Percentiles rank a stretch among this genome's conserved stretches.
Evolutionary conservation across 805 yeast species (phyloP).

Genomic region (Candida golubevii): DNA sequence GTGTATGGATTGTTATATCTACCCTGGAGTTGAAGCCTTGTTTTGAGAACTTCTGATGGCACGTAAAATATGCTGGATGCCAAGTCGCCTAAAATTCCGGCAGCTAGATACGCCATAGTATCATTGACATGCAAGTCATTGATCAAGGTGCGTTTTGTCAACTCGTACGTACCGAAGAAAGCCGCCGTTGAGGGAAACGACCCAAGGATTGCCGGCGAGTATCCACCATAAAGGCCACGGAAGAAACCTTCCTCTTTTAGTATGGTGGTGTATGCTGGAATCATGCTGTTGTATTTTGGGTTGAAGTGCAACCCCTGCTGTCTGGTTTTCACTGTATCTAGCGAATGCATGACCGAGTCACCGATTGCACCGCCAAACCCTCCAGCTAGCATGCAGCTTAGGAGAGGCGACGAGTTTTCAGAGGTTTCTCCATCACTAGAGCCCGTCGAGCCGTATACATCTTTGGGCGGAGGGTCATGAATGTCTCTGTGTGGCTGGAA

Average conservation of each 20-base stretch:
- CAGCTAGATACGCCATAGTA: slow-evolving; percentile 70
- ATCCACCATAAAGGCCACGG: slow-evolving; percentile 89
- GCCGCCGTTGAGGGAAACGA: slow-evolving; percentile 91
- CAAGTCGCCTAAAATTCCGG: slow-evolving; percentile 93
- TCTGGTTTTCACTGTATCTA: slow-evolving; percentile 94
- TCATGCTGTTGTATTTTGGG: slow-evolving; percentile 66
- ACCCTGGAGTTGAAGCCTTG: slow-evolving; percentile 92
- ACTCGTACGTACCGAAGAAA: slow-evolving; percentile 91
- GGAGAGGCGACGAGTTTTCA: slow-evolving; percentile 38
- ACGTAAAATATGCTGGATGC: slow-evolving; percentile 86
- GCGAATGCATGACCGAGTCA: slow-evolving; percentile 88
- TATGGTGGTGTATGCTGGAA: slow-evolving; percentile 73
- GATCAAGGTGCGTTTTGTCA: slow-evolving; percentile 66
- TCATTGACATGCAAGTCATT: slow-evolving; percentile 64
- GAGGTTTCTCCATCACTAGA: neutral
- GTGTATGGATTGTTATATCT: slow-evolving; percentile 74
- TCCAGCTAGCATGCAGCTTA: slow-evolving; percentile 77
- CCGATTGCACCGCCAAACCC: slow-evolving; percentile 94
- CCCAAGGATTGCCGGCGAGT: slow-evolving; percentile 87
- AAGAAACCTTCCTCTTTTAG: slow-evolving; percentile 76
- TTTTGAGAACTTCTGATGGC: slow-evolving; percentile 91
- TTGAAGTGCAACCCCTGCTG: slow-evolving; percentile 88
- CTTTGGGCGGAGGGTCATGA: slow-evolving; percentile 2
- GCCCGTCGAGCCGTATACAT: neutral
- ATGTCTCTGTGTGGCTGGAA: slow-evolving; percentile 15